These are phyloP conservation scores for Aspergillus affinis DNA, from an alignment of 495 filamentous ascomycete species.

Conservation along the genomic window DNA sequence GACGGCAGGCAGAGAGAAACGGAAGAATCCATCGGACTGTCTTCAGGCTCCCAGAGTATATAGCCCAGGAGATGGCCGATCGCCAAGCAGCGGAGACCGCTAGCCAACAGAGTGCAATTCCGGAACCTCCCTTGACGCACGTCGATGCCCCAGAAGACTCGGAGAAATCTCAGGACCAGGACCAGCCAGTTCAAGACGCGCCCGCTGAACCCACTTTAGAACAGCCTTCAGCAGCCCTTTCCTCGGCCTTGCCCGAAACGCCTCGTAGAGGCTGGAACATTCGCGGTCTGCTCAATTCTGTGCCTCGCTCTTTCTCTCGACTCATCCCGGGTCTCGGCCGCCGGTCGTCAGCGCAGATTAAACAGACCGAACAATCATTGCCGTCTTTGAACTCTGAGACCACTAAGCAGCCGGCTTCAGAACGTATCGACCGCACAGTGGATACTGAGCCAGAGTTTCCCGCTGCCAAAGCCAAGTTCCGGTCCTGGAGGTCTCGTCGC, in stretches of 20 bases:
- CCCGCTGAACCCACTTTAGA: neutral
- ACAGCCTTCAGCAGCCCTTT: neutral
- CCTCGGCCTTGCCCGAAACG: constrained; percentile 22
- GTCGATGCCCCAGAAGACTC: constrained; percentile 14
- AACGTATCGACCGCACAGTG: constrained; percentile 18
- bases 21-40: constrained; percentile 36
- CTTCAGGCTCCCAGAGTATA: constrained; percentile 36
- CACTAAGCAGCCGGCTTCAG: constrained; percentile 17
- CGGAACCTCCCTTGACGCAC: constrained; percentile 10
- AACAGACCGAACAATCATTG: constrained; percentile 9
- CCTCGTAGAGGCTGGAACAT: constrained; percentile 24
- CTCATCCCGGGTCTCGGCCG: constrained; percentile 19
- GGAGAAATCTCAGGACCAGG: constrained; percentile 5
- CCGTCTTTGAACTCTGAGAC: neutral
- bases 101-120: constrained; percentile 2
- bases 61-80: constrained; percentile 30
- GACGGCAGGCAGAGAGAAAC: constrained; percentile 27
- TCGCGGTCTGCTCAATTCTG: constrained; percentile 26
- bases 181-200: constrained; percentile 2
- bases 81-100: constrained; percentile 16
- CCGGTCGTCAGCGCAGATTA: constrained; percentile 14
- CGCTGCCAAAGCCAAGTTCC: constrained; percentile 4
- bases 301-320: constrained; percentile 28
- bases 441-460: neutral
- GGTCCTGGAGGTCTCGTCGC: constrained; percentile 11